Evolutionary conservation across 2,329 filamentous ascomycete species (phyloP).

Genomic region (Trichoderma sp.): DNA sequence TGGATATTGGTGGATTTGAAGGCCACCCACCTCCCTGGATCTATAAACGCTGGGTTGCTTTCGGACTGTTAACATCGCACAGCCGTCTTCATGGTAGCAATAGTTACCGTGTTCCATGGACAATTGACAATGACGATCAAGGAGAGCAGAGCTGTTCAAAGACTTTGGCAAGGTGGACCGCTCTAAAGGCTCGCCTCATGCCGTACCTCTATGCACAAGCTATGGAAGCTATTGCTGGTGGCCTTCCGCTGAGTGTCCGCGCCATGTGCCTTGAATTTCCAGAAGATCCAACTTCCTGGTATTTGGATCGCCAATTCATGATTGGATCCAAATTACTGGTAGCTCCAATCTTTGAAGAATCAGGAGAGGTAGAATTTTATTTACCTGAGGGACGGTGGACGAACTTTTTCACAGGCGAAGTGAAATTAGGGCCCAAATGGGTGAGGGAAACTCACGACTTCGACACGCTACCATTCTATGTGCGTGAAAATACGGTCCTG

Average conservation of each 20-base stretch:
- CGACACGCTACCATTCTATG: constrained; percentile 60
- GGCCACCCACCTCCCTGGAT: constrained; percentile 68
- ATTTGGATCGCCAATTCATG: constrained; percentile 73
- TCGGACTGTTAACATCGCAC: constrained; percentile 71
- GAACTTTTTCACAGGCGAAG: constrained; percentile 53
- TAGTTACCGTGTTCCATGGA: constrained; percentile 76
- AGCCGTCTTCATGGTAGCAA: constrained; percentile 71
- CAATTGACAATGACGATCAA: constrained; percentile 66
- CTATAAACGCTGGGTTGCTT: constrained; percentile 80
- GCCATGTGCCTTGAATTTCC: constrained; percentile 73
- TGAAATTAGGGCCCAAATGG: constrained; percentile 58
- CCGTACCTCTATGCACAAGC: constrained; percentile 56
- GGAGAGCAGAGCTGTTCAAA: constrained; percentile 58
- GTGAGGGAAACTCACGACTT: constrained; percentile 64
- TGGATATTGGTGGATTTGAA: constrained; percentile 74
- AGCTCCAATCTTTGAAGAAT: constrained; percentile 66
- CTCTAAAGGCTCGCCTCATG: constrained; percentile 57
- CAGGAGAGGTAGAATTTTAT: constrained; percentile 69
- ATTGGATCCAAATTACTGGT: constrained; percentile 67
- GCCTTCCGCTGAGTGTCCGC: constrained; percentile 65
- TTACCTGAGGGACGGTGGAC: constrained; percentile 56
- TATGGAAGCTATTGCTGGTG: constrained; percentile 48
- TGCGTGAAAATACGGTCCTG: constrained; percentile 57
- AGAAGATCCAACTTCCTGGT: constrained; percentile 69
- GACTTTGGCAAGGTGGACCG: constrained; percentile 52